phyloP scores from a whole-genome alignment of 2,329 filamentous ascomycete species.

The Bipolaris oryzae region DNA sequence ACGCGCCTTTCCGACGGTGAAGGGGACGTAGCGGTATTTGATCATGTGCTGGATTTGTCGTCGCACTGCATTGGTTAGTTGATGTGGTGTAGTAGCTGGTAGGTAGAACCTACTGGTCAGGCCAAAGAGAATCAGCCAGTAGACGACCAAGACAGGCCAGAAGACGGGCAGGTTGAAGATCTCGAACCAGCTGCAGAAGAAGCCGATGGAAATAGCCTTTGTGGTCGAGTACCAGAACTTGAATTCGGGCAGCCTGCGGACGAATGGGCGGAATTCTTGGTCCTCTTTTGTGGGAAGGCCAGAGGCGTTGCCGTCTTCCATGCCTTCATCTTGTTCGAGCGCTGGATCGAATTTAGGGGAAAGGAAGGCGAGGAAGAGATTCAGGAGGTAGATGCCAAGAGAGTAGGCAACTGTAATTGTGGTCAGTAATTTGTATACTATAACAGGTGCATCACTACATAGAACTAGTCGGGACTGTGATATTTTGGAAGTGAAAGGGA shows the following conservation, averaged over 20 bases:
- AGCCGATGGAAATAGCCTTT: constrained; percentile 80
- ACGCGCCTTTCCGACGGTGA: constrained; percentile 79
- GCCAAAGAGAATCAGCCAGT: constrained; percentile 96
- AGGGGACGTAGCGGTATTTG: constrained; percentile 98
- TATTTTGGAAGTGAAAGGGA: neutral
- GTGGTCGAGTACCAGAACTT: constrained; percentile 99
- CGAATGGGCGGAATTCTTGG: constrained; percentile 97
- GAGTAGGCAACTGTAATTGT: constrained; percentile 81
- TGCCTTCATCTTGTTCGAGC: constrained; percentile 91
- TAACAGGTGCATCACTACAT: neutral
- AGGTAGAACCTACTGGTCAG: constrained; percentile 77
- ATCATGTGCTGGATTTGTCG: constrained; percentile 99
- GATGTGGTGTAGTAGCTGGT: neutral
- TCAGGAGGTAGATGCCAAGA: constrained; percentile 96
- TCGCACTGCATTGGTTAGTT: constrained; percentile 68
- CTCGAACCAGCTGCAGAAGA: constrained; percentile 89
- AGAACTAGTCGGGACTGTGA: neutral
- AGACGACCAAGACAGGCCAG: constrained; percentile 97
- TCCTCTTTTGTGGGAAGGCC: constrained; percentile 92
- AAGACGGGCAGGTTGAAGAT: constrained; percentile 98
- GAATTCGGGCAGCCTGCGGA: constrained; percentile 94
- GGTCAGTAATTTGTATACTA: constrained; percentile 8
- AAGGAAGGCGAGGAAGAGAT: constrained; percentile 98
- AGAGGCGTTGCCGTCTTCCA: constrained; percentile 83
- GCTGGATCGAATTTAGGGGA: constrained; percentile 99